Percentiles rank a stretch among this genome's conserved stretches.
phyloP scores from a whole-genome alignment of 164 flowering plant genomes.

The Piper longum region DNA sequence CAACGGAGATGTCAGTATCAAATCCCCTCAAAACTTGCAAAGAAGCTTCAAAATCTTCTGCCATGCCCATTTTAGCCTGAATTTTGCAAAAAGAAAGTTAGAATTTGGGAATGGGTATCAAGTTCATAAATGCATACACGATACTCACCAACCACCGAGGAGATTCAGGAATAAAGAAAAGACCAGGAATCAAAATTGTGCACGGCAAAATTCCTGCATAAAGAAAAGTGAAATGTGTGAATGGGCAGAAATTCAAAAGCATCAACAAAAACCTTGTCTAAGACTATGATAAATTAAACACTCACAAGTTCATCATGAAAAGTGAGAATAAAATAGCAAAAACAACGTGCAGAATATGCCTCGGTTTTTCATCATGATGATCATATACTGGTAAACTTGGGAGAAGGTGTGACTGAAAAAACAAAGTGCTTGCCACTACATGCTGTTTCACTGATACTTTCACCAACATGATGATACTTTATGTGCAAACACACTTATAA shows the following conservation, averaged over 20 bases:
- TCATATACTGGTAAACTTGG: no score
- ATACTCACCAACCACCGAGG: slow-evolving; percentile 89
- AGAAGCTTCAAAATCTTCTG: slow-evolving; percentile 85
- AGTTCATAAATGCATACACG: slow-evolving; percentile 1
- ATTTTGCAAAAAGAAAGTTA: slow-evolving; percentile 3
- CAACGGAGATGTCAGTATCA: slow-evolving; percentile 71
- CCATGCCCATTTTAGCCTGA: slow-evolving; percentile 98
- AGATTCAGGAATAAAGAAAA: slow-evolving; percentile 94
- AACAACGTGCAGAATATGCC: no score
- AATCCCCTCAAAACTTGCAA: slow-evolving; percentile 95
- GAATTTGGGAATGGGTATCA: background rate
- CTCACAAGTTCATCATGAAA: no score
- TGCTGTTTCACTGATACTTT: no score
- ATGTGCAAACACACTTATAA: no score
- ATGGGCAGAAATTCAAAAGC: background rate
- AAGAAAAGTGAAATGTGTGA: background rate
- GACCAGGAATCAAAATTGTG: slow-evolving; percentile 71
- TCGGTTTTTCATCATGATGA: no score
- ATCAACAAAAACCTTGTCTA: no score
- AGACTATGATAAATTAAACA: background rate
- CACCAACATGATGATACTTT: no score
- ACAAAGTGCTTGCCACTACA: no score
- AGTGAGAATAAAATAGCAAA: no score
- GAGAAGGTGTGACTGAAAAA: no score
- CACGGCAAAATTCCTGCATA: slow-evolving; percentile 78